Conservation (phyloP, 1,139 yeast genomes). For the Debaryomyces sp. region DNA sequence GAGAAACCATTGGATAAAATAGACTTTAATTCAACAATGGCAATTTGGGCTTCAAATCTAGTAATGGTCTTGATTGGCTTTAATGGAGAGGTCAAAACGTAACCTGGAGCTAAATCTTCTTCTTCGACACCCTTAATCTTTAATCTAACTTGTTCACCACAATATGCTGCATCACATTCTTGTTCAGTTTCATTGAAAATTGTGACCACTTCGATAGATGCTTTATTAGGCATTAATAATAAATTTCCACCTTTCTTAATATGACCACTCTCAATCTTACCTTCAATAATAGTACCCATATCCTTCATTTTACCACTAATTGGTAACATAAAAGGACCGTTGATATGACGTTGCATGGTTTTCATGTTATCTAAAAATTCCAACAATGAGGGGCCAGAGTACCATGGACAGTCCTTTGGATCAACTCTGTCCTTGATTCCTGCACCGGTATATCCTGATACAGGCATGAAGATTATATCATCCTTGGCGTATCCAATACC, state of each 20-base stretch:
- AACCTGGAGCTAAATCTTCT: conserved; percentile 92
- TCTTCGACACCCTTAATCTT: conserved; percentile 95
- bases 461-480: conserved; percentile 92
- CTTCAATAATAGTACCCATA: conserved; percentile 96
- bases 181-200: conserved; percentile 94
- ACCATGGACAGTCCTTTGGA: conserved; percentile 83
- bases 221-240: conserved; percentile 90
- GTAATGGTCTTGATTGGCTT: conserved; percentile 92
- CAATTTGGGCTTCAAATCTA: conserved; percentile 92
- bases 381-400: conserved; percentile 85
- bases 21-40: conserved; percentile 93
- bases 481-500: conserved; percentile 89
- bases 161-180: conserved; percentile 85
- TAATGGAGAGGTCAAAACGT: conserved; percentile 81
- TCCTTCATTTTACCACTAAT: conserved; percentile 93
- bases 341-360: conserved; percentile 80
- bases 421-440: conserved; percentile 88
- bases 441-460: conserved; percentile 96
- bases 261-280: conserved; percentile 96
- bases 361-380: conserved; percentile 86
- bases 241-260: conserved; percentile 77
- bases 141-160: conserved; percentile 97
- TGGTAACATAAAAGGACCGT: conserved; percentile 97
- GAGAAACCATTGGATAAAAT: conserved; percentile 94
- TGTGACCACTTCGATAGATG: conserved; percentile 77